Percentiles rank a stretch among this genome's conserved stretches.
Conservation (phyloP, 2,329 filamentous ascomycete species). For the Phialophora chinensis region DNA sequence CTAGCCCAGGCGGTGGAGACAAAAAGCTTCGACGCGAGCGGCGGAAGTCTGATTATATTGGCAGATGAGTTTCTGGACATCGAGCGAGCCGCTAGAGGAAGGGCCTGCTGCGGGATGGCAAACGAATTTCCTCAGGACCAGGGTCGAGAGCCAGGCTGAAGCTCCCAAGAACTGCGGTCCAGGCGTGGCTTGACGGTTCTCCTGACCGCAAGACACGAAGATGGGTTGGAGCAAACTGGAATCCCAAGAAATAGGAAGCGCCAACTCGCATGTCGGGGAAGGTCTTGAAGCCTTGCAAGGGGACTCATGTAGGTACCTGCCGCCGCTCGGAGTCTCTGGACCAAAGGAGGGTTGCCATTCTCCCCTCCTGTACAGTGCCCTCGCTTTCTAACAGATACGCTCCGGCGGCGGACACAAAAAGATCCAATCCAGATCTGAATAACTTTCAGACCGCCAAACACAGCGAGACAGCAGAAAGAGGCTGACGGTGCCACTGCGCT, state of each 20-base stretch:
- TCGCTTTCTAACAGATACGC: neutral
- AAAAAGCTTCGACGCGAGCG: conserved; percentile 3
- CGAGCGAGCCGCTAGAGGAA: neutral
- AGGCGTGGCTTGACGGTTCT: conserved; percentile 2
- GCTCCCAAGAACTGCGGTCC: conserved; percentile 5
- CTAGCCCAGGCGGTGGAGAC: conserved; percentile 14
- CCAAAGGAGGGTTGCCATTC: neutral
- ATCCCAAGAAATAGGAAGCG: neutral
- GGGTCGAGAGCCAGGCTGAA: conserved; percentile 1
- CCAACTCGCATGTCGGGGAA: conserved; percentile 2
- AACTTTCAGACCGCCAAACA: neutral
- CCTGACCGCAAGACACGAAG: conserved; percentile 4
- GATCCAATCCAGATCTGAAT: neutral
- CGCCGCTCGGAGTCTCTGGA: neutral
- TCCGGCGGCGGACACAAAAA: neutral
- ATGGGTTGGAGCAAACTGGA: conserved; percentile 8
- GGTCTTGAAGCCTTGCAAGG: conserved; percentile 9
- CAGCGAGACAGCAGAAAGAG: neutral
- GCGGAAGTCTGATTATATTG: conserved; percentile 4
- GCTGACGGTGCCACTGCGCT: neutral
- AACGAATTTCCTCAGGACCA: neutral
- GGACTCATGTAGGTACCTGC: neutral
- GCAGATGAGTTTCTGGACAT: neutral
- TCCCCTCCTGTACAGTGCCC: neutral
- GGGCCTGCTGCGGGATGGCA: neutral